Conservation (phyloP, 345 rosid species). For the Populus davidiana region DNA sequence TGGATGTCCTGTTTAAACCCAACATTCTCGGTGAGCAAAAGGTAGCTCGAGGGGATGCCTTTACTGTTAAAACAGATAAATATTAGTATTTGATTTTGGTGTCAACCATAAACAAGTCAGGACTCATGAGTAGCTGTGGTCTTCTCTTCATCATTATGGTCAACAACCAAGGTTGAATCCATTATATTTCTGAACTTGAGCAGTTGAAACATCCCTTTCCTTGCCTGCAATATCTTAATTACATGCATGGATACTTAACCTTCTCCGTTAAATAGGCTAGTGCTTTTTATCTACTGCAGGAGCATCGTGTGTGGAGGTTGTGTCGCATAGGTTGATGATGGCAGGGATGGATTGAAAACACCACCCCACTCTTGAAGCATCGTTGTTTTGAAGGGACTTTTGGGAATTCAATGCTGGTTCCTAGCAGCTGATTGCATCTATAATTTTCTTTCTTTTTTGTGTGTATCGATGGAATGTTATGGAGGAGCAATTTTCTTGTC, state of each 20-base stretch:
- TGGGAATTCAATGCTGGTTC: constrained; percentile 15
- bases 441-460: not conserved
- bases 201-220: too few relatives aligned
- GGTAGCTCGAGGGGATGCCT: too few relatives aligned
- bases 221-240: too few relatives aligned
- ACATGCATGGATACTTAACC: too few relatives aligned
- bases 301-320: constrained; percentile 81
- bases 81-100: too few relatives aligned
- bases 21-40: too few relatives aligned
- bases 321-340: constrained; percentile 30
- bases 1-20: too few relatives aligned
- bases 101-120: not conserved
- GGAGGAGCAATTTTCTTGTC: not conserved
- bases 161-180: too few relatives aligned
- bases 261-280: not conserved
- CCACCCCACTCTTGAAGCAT: not conserved
- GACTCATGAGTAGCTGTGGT: not conserved
- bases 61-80: too few relatives aligned
- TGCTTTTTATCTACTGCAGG: constrained; percentile 31
- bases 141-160: not conserved
- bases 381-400: not conserved
- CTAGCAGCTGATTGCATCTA: not conserved
- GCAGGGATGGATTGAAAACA: not conserved
- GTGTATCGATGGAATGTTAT: not conserved
- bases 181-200: too few relatives aligned